Evolutionary conservation across 2,329 filamentous ascomycete genomes (phyloP), one percentile per base, ranked within the genome.

Genomic region (Penicillium sclerotigenum): DNA sequence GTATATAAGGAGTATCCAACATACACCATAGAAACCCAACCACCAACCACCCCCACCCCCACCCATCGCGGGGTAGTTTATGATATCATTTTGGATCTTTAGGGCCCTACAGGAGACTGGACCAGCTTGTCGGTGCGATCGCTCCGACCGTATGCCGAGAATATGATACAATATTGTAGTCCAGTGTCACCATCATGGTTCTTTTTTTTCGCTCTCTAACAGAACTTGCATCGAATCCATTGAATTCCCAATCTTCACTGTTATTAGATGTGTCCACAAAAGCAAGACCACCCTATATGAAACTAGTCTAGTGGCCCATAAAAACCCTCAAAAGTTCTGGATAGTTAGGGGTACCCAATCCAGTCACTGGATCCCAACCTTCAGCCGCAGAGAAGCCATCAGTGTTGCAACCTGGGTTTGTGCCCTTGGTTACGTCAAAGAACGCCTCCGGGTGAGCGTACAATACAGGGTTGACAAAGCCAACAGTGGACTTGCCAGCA

Each of bases 391-490:
- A 38, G 41, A 73, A 73, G 2, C 70, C 71, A 45, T 61, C 31
- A 0, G 67, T 71, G 3, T 57, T 59, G 57, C 71, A 73, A 20
- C 71, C 71, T 3, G 60, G 48, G 46, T 73, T 73, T 8, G 49
- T 65, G 0, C 71, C 71, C 16, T 57, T 47, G 6, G 68, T 72
- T 6, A 73, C 59, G 53, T 73, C 71, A 45, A 66, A 62, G 43
- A 73, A 71, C 0, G 60, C 68, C 42, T 65, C 65, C 0, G 71
- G 68, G 37, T 73, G 61, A 9, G 60, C 59, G 45, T 72, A 72
- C 4, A 71, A 52, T 14, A 65, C 58, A 28, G 77, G 75, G 60
- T 84, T 85, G 34, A 84, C 68, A 72, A 80, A 86, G 0, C 83
- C 83, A 9, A 84, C 67, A 1, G 76, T 69, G 6, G 69, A 65